A percentile compares a stretch with the other conserved stretches of the same genome.
These are phyloP conservation scores for Pythium chondricola DNA, from an alignment of 352 stramenopile genomes.

Conservation along the genomic window DNA sequence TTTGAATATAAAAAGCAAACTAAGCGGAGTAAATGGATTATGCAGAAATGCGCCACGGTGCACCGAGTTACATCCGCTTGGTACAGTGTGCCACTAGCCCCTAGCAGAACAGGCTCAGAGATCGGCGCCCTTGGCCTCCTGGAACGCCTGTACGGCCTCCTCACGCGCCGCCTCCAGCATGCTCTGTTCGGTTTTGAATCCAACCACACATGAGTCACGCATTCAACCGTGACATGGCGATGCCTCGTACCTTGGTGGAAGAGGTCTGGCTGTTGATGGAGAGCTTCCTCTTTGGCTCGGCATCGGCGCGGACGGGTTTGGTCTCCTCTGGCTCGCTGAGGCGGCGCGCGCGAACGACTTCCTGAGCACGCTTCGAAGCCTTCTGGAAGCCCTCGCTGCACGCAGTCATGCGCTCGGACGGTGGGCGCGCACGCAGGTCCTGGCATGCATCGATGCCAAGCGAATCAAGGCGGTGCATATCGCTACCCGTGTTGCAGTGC, in stretches of 20 bases:
- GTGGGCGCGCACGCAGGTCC: constrained; percentile 11
- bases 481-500: neutral
- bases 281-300: constrained; percentile 8
- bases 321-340: neutral
- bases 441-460: constrained; percentile 14
- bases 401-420: constrained; percentile 7
- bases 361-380: constrained; percentile 3
- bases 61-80: too few species aligned
- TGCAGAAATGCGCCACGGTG: too few species aligned
- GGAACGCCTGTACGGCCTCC: constrained; percentile 14
- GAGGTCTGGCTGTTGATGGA: constrained; percentile 5
- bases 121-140: constrained; percentile 8
- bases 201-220: neutral
- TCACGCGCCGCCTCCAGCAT: constrained; percentile 16
- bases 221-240: neutral
- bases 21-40: too few species aligned
- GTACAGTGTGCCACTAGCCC: too few species aligned
- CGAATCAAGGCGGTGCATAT: constrained; percentile 13
- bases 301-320: neutral
- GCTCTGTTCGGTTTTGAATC: constrained; percentile 4
- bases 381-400: constrained; percentile 17
- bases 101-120: neutral
- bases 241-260: constrained; percentile 16
- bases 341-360: neutral
- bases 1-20: too few species aligned